A percentile compares a stretch with the other conserved stretches of the same genome.
Evolutionary conservation across 345 rosid species (phyloP).

Genomic region (Mercurialis annua): DNA sequence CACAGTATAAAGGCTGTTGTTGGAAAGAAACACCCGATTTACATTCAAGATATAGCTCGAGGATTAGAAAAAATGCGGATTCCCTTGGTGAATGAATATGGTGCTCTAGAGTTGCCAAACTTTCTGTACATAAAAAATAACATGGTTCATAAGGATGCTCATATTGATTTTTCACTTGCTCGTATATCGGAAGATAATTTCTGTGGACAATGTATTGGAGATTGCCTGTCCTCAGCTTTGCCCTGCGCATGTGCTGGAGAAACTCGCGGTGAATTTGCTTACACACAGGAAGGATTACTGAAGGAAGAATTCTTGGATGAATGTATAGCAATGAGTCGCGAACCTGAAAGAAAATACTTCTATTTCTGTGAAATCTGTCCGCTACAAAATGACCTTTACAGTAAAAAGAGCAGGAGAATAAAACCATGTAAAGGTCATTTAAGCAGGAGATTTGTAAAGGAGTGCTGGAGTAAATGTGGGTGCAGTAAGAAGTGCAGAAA

Average conservation of each 20-base stretch:
- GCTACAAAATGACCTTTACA: conserved; percentile 3
- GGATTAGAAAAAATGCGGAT: conserved; percentile 27
- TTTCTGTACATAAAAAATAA: conserved; percentile 22
- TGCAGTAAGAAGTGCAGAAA: conserved; percentile 23
- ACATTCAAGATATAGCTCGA: conserved; percentile 28
- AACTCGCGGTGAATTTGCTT: conserved; percentile 30
- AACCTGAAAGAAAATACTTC: conserved; percentile 22
- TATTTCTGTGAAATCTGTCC: conserved; percentile 23
- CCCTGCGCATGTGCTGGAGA: conserved; percentile 27
- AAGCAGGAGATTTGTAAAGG: conserved; percentile 26
- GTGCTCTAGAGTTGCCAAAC: conserved; percentile 13
- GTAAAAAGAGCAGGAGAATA: conserved; percentile 12
- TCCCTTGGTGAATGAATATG: conserved; percentile 12
- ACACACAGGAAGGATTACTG: conserved; percentile 16
- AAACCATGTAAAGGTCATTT: conserved; percentile 22
- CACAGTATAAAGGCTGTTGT: background rate
- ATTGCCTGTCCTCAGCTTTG: conserved; percentile 20
- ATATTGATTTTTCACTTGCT: conserved; percentile 21
- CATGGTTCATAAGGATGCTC: conserved; percentile 17
- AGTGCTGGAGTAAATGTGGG: conserved; percentile 29
- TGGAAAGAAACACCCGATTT: conserved; percentile 19
- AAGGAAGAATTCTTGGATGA: conserved; percentile 24
- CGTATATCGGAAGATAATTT: conserved; percentile 24
- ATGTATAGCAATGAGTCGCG: conserved; percentile 9
- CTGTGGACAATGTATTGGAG: conserved; percentile 21